Evolutionary conservation across 257 asterid species (phyloP).

Genomic region (Capsicum rhomboideum): DNA sequence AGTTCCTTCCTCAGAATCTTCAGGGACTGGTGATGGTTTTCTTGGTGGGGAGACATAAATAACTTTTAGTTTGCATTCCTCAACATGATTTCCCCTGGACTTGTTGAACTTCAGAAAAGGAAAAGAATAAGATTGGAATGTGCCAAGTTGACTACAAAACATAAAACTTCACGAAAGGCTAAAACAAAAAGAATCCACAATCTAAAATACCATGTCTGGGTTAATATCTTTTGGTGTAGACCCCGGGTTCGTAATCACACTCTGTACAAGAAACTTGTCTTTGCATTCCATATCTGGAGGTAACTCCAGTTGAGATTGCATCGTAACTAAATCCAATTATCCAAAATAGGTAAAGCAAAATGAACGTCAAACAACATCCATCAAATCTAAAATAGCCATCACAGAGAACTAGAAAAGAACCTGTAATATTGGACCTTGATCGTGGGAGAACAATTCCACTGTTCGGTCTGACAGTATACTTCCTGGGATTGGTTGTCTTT

Average conservation of each 20-base stretch:
- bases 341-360: not conserved
- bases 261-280: conserved; percentile 74
- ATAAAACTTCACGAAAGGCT: not conserved
- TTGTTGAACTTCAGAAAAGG: conserved; percentile 43
- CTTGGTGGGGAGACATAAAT: conserved; percentile 55
- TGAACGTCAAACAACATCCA: not conserved
- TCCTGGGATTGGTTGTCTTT: conserved; percentile 19
- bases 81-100: conserved; percentile 48
- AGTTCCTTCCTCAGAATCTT: conserved; percentile 67
- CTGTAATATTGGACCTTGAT: conserved; percentile 10
- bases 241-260: conserved; percentile 49
- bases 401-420: not conserved
- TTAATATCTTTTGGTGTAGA: conserved; percentile 45
- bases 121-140: conserved; percentile 1
- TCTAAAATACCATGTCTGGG: conserved; percentile 48
- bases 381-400: not conserved
- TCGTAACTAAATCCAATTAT: conserved; percentile 38
- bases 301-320: conserved; percentile 83
- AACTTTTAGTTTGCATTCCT: conserved; percentile 72
- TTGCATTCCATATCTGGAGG: conserved; percentile 71
- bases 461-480: conserved; percentile 18
- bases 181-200: not conserved
- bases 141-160: not conserved
- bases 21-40: conserved; percentile 75
- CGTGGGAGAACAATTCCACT: conserved; percentile 11